phyloP scores from a whole-genome alignment of 2,329 filamentous ascomycete species.

The Lecanicillium sp. region DNA sequence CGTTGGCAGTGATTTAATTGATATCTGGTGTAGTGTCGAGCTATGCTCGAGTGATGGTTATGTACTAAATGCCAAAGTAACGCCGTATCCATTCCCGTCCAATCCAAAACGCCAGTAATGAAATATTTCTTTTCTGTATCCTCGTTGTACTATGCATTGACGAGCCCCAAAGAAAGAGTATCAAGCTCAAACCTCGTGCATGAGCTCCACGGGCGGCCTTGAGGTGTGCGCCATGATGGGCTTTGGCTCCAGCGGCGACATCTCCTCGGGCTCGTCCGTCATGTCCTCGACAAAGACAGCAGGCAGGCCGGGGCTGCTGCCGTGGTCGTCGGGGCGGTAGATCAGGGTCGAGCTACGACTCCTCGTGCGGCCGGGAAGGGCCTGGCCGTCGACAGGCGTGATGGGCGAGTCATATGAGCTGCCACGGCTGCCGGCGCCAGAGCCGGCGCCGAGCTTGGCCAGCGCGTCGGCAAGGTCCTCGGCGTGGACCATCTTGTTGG shows the following conservation, averaged over 20 bases:
- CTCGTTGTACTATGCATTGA: slow-evolving; percentile 1
- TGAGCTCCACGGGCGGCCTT: slow-evolving; percentile 60
- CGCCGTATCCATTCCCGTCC: slow-evolving; percentile 1
- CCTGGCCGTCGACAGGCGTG: slow-evolving; percentile 34
- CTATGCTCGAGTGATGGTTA: too few species aligned
- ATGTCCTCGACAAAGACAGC: slow-evolving; percentile 63
- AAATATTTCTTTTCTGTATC: not conserved
- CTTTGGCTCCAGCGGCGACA: slow-evolving; percentile 38
- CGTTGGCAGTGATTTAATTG: too few species aligned
- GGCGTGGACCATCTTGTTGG: slow-evolving; percentile 64
- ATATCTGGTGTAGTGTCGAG: too few species aligned
- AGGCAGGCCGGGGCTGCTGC: slow-evolving; percentile 50
- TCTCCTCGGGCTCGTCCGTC: slow-evolving; percentile 47
- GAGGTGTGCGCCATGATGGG: slow-evolving; percentile 55
- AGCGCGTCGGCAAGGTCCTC: slow-evolving; percentile 63
- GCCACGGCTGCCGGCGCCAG: slow-evolving; percentile 14
- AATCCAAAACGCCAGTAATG: slow-evolving; percentile 4
- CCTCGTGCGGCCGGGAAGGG: slow-evolving; percentile 29
- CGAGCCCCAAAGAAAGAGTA: slow-evolving; percentile 2
- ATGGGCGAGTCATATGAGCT: slow-evolving; percentile 27
- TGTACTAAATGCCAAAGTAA: not conserved
- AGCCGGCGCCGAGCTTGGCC: slow-evolving; percentile 51
- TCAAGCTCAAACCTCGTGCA: slow-evolving; percentile 36
- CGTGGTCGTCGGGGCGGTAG: slow-evolving; percentile 55
- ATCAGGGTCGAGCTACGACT: slow-evolving; percentile 61